Evolutionary conservation across 805 yeast genomes (phyloP).

Genomic region (Barnettozyma populi): DNA sequence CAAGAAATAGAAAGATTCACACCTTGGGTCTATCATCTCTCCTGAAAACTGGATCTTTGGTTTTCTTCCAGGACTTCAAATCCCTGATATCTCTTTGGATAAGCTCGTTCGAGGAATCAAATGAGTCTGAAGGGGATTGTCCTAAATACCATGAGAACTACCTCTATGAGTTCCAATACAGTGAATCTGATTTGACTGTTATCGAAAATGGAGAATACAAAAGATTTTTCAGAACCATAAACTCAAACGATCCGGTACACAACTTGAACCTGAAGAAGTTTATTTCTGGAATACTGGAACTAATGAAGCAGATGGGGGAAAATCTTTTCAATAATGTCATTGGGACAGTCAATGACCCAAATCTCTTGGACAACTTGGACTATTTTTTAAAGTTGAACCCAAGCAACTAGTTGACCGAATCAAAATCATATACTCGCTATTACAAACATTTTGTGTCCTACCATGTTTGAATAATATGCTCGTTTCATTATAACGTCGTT

Average conservation of each 20-base stretch:
- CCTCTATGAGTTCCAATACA: constrained; percentile 24
- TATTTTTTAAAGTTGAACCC: constrained; percentile 15
- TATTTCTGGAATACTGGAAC: constrained; percentile 29
- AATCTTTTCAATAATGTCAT: constrained; percentile 8
- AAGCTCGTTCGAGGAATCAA: constrained; percentile 65
- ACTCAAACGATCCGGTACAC: constrained; percentile 47
- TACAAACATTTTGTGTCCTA: neutral
- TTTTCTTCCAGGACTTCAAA: constrained; percentile 27
- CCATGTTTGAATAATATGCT: too few species aligned
- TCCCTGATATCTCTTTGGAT: constrained; percentile 39
- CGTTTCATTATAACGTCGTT: neutral
- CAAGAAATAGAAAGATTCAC: constrained; percentile 66
- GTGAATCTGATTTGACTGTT: constrained; percentile 17
- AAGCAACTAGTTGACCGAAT: neutral
- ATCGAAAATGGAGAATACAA: constrained; percentile 38
- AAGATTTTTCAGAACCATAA: constrained; percentile 34
- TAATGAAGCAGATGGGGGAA: constrained; percentile 12
- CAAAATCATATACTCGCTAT: neutral
- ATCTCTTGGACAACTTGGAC: constrained; percentile 21
- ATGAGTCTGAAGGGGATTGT: constrained; percentile 60
- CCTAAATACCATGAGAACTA: constrained; percentile 44
- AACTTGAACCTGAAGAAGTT: constrained; percentile 43
- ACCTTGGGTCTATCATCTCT: constrained; percentile 56
- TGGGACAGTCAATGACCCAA: constrained; percentile 9
- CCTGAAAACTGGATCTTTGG: constrained; percentile 32